Percentiles rank a stretch among this genome's conserved stretches.
Evolutionary conservation across 2,329 filamentous ascomycete species (phyloP).

Genomic region (Aaosphaeria arxii): DNA sequence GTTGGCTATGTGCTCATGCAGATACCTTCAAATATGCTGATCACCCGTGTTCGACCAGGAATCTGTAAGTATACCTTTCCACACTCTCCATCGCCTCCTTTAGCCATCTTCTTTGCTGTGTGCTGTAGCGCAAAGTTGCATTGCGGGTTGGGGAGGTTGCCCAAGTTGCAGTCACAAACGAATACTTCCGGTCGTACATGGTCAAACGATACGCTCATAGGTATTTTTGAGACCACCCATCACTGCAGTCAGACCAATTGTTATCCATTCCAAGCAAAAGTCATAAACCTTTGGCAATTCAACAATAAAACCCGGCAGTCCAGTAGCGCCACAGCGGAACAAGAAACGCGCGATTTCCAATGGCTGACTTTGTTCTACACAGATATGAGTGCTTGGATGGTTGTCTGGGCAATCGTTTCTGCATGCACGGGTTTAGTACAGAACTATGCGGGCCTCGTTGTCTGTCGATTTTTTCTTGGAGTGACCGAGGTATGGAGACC

Average conservation of each 20-base stretch:
- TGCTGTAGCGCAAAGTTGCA: no score
- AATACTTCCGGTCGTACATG: no score
- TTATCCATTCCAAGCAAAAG: neutral
- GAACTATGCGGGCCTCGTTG: conserved; percentile 64
- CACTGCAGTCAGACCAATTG: no score
- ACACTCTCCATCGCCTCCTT: no score
- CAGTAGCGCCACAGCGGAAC: neutral
- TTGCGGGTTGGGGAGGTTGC: no score
- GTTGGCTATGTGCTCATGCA: conserved; percentile 35
- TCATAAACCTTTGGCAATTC: neutral
- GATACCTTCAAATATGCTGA: conserved; percentile 39
- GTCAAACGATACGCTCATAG: neutral
- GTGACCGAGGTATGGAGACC: conserved; percentile 8
- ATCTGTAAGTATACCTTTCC: conserved; percentile 1
- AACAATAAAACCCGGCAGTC: neutral
- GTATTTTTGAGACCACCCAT: no score
- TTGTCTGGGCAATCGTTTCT: conserved; percentile 35
- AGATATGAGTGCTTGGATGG: conserved; percentile 28
- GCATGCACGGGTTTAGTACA: conserved; percentile 61
- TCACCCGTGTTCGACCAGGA: conserved; percentile 20
- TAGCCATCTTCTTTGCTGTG: no score
- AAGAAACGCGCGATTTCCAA: neutral
- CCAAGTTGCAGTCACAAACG: no score
- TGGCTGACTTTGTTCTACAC: neutral
- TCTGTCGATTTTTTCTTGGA: conserved; percentile 66